Base-by-base conservation (phyloP, 129 eudicot genomes). In the Centaurea solstitialis region DNA sequence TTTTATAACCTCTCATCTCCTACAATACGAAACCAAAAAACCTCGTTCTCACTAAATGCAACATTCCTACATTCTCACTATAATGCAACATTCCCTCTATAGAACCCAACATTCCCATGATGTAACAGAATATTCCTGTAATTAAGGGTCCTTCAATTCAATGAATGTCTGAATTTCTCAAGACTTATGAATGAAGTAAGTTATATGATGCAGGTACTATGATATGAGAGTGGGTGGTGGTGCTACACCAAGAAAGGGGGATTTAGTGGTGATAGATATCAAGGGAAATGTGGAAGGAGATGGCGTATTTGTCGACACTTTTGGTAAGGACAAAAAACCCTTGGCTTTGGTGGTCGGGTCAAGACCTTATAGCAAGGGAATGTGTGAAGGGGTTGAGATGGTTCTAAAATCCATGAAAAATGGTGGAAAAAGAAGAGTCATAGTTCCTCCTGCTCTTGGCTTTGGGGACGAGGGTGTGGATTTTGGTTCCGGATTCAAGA, bases 181-280 rank as follows among this genome's bases (percentile, higher is more conserved):
- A 50, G 6, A 50, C 20, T 50, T 6, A 4, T 26, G 7, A 20
- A 53, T 15, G 61, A 38, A 15, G 37, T 73, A 38, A 15, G 37
- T 73, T 41, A 82, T 68, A 84, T 7, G 6, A 26, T 33, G 45
- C 70, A 93, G 97, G 91, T 92, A 92, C 87, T 94, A 90, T 76
- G 98, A 94, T 57, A 18, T 88, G 77, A 82, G 96, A 85, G 91
- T 92, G 9, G 98, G 98, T 1, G 98, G 98, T 57, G 98, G 98
- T 67, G 96, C 92, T 1, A 7, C 83, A 30, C 94, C 98, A 47
- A 87, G 91, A 84, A 75, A 85, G 59, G 96, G 97, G 57, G 98
- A 92, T 50, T 80, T 94, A 69, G 91, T 94, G 80, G 98, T 94
- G 67, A 84, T 90, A 21, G 90, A 94, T 86, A 88, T 92, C 76